Evolutionary conservation across 1,139 yeast species (phyloP).

Genomic region (Waltiozyma sp.): DNA sequence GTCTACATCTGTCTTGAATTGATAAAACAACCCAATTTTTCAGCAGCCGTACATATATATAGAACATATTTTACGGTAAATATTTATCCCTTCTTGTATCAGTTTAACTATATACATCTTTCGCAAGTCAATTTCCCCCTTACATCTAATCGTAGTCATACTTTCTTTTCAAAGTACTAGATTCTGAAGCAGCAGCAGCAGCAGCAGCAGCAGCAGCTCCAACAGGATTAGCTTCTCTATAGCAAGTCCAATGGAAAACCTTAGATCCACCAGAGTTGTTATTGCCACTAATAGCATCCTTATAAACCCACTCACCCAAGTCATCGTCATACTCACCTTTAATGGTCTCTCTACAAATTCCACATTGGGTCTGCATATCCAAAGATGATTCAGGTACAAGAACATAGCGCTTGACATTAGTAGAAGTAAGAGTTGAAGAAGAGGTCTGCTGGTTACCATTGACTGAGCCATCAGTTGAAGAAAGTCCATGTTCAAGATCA

Average conservation of each 20-base stretch:
- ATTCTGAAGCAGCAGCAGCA: too few relatives aligned
- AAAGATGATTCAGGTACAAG: slow-evolving; percentile 62
- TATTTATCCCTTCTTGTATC: too few relatives aligned
- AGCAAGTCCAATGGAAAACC: slow-evolving; percentile 76
- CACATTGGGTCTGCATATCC: slow-evolving; percentile 66
- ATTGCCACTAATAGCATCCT: slow-evolving; percentile 45
- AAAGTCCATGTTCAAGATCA: too few relatives aligned
- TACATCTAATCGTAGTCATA: background rate
- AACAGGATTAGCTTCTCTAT: slow-evolving; percentile 46
- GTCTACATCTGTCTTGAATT: background rate
- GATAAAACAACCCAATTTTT: too few relatives aligned
- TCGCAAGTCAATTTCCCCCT: too few relatives aligned
- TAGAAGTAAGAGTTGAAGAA: too few relatives aligned
- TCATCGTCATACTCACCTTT: slow-evolving; percentile 80
- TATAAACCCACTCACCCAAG: slow-evolving; percentile 94
- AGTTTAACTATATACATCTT: too few relatives aligned
- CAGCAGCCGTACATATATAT: too few relatives aligned
- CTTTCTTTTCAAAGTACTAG: background rate
- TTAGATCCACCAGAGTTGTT: slow-evolving; percentile 34
- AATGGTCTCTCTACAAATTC: slow-evolving; percentile 77
- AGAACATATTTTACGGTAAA: too few relatives aligned
- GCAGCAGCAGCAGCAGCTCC: background rate
- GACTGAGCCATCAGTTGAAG: too few relatives aligned
- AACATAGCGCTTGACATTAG: slow-evolving; percentile 32
- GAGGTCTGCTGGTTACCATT: too few relatives aligned